Conservation (phyloP, 768 basidiomycete species). For the Pleurotus ostreatus region DNA sequence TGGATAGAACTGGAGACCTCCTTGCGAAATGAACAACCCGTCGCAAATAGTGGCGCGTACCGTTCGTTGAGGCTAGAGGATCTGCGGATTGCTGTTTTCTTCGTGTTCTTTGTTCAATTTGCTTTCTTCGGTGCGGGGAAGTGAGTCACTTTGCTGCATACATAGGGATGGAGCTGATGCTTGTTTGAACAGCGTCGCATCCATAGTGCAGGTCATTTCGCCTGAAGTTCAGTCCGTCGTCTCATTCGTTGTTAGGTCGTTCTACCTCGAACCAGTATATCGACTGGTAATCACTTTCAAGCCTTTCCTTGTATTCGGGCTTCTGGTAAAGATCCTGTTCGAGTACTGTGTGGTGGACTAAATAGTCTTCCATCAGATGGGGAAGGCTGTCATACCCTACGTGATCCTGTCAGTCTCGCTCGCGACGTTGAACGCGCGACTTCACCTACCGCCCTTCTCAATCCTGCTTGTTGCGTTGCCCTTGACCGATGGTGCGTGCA, state of each 20-base stretch:
- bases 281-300: slow-evolving; percentile 82
- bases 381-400: slow-evolving; percentile 81
- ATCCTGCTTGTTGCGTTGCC: slow-evolving; percentile 74
- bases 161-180: not conserved
- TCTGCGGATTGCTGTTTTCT: slow-evolving; percentile 71
- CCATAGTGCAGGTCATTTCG: slow-evolving; percentile 61
- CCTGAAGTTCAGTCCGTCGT: not conserved
- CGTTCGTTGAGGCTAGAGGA: slow-evolving; percentile 58
- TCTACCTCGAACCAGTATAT: slow-evolving; percentile 86
- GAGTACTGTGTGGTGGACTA: too few relatives aligned
- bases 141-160: slow-evolving; percentile 34
- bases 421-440: slow-evolving; percentile 61
- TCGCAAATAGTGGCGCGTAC: slow-evolving; percentile 4
- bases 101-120: slow-evolving; percentile 83
- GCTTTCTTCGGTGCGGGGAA: slow-evolving; percentile 86
- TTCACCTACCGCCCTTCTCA: slow-evolving; percentile 74
- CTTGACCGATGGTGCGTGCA: slow-evolving; percentile 56
- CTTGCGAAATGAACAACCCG: slow-evolving; percentile 10
- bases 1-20: slow-evolving; percentile 67
- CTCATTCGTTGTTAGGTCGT: slow-evolving; percentile 43
- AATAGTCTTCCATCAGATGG: slow-evolving; percentile 40
- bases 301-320: slow-evolving; percentile 76
- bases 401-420: slow-evolving; percentile 69
- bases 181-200: slow-evolving; percentile 52
- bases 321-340: slow-evolving; percentile 44